These are phyloP conservation scores for Suhomyces kilbournensis DNA, from an alignment of 805 yeast genomes.

Conservation along the genomic window DNA sequence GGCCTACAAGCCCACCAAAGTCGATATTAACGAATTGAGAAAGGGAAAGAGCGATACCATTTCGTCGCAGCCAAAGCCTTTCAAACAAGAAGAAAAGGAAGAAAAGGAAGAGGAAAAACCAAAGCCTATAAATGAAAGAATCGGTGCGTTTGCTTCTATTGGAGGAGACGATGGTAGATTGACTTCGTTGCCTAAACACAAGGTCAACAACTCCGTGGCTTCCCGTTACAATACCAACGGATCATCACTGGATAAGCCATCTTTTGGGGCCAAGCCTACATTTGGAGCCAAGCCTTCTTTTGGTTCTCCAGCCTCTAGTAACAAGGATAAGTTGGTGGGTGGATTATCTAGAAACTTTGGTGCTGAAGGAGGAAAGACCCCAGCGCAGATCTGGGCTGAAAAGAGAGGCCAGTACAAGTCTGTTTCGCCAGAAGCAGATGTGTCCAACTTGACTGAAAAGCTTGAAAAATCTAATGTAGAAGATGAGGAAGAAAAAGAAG, in stretches of 20 bases:
- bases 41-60: constrained; percentile 45
- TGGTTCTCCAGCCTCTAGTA: constrained; percentile 22
- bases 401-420: constrained; percentile 66
- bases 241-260: constrained; percentile 3
- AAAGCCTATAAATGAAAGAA: constrained; percentile 46
- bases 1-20: constrained; percentile 66
- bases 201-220: constrained; percentile 48
- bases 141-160: constrained; percentile 36
- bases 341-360: constrained; percentile 65
- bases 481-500: constrained; percentile 11
- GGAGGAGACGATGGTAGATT: constrained; percentile 46
- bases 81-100: constrained; percentile 9
- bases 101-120: constrained; percentile 39
- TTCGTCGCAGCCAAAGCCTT: constrained; percentile 40
- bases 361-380: constrained; percentile 76
- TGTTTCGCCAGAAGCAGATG: constrained; percentile 24
- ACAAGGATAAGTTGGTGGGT: constrained; percentile 47
- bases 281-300: constrained; percentile 38
- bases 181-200: constrained; percentile 63
- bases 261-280: constrained; percentile 13
- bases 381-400: constrained; percentile 96
- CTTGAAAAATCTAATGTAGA: neutral
- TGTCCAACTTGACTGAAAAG: neutral
- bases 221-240: constrained; percentile 38
- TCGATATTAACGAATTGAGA: constrained; percentile 54